Evolutionary conservation across 1,139 yeast species (phyloP), one percentile per base, ranked within the genome.

Genomic region (Protomyces inundatus): DNA sequence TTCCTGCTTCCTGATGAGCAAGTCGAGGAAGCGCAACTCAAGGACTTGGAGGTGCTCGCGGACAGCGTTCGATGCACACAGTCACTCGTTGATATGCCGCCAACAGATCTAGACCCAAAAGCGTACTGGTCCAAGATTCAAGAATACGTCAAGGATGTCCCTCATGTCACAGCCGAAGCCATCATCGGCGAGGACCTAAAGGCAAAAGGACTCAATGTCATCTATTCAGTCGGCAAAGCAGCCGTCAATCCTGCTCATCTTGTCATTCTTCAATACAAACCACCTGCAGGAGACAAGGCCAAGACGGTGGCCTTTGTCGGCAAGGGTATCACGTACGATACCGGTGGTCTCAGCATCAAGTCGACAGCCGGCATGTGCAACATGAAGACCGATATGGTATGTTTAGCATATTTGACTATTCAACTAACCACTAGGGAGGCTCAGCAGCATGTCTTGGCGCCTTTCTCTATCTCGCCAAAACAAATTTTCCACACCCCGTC

Each of bases 271-370:
- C 50, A 55, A 35, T 55, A 55, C 37, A 34, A 45, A 4, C 54
- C 60, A 6, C 40, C 46, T 14, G 35, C 23, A 33, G 53, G 60
- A 6, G 50, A 45, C 14, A 34, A 37, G 30, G 45, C 50, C 16
- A 55, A 55, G 50, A 40, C 55, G 42, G 52, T 62, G 42, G 65
- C 61, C 12, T 54, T 62, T 32, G 65, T 62, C 9, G 65, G 65
- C 10, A 62, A 64, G 36, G 66, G 66, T 30, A 46, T 64, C 14
- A 64, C 66, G 4, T 64, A 48, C 52, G 66, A 64, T 36, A 50
- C 64, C 10, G 66, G 66, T 48, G 66, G 66, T 53, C 48, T 64
- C 32, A 46, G 55, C 9, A 58, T 64, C 54, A 64, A 64, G 53
- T 50, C 66, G 7, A 40, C 54, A 3, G 56, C 46, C 14, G 50